Evolutionary conservation across 106 monocot genomes (phyloP), one percentile per base, ranked within the genome.

Genomic region (Ottelia alismoides): DNA sequence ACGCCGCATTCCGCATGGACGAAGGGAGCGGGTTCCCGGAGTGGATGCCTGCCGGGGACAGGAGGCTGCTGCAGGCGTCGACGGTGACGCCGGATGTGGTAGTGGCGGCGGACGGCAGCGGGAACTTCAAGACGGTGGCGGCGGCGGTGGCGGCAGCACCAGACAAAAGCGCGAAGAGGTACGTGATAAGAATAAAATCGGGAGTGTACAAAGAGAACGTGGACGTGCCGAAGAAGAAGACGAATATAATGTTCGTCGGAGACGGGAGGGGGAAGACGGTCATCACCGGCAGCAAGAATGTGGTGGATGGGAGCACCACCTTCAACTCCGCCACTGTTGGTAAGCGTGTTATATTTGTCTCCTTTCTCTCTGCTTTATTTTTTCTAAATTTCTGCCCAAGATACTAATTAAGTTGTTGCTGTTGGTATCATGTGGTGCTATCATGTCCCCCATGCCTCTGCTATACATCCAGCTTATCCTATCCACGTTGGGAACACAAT

Each of bases 61-160:
- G 87, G 20, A 49, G 52, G 32, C 72, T 92, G 18, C 92, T 86
- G 7, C 74, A 82, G 68, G 79, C 53, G 11, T 22, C 68, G 20
- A 14, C 17, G 5, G 74, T 92, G 0, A 73, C 63, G 55, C 72
- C 92, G 0, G 92, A 92, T 51, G 61, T 82, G 19, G 60, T 87
- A 0, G 92, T 92, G 46, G 68, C 87, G 0, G 69, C 74, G 27
- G 73, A 66, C 31, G 87, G 87, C 9, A 83, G 47, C 18, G 92
- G 82, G 2, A 77, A 65, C 18, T 72, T 79, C 52, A 73, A 66
- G 65, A 76, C 67, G 9, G 75, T 92, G 51, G 56, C 20, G 11
- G 72, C 82, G 18, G 86, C 92, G 0, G 68, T 92, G 14, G 80
- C 87, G 69, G 78, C 82, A 17, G 79, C 72, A 1, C 92, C 82